Conservation (phyloP, 768 basidiomycete genomes). For the Leccinum aurantiacum region DNA sequence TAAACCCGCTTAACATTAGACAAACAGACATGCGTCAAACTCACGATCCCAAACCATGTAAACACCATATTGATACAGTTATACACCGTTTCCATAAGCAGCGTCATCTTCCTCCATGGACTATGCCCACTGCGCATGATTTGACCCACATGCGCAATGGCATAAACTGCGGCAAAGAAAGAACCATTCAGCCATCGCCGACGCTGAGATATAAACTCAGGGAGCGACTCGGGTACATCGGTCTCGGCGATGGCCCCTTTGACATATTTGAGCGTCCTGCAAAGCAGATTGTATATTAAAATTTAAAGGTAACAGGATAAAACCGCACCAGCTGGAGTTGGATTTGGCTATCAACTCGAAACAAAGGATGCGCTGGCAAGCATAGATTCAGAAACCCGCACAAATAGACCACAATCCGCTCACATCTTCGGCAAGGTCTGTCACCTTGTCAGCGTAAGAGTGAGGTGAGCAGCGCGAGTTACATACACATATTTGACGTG, state of each 20-base stretch:
- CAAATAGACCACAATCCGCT: slow-evolving; percentile 20
- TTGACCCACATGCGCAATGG: slow-evolving; percentile 68
- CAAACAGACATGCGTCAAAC: slow-evolving; percentile 27
- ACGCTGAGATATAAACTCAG: slow-evolving; percentile 92
- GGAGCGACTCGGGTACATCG: slow-evolving; percentile 88
- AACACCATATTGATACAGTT: slow-evolving; percentile 86
- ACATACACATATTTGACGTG: slow-evolving; percentile 93
- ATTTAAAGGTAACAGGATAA: background rate
- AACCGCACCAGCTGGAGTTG: slow-evolving; percentile 70
- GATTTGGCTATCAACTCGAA: slow-evolving; percentile 78
- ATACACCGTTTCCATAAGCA: slow-evolving; percentile 83
- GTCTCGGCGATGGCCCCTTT: slow-evolving; percentile 91
- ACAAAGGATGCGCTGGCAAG: slow-evolving; percentile 71
- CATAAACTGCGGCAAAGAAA: slow-evolving; percentile 93
- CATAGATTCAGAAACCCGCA: slow-evolving; percentile 2
- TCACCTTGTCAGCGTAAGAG: slow-evolving; percentile 11
- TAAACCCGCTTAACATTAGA: background rate
- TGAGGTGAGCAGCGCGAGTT: background rate
- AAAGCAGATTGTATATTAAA: slow-evolving; percentile 15
- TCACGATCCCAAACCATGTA: slow-evolving; percentile 90
- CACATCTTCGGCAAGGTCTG: slow-evolving; percentile 90
- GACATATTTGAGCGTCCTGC: slow-evolving; percentile 95
- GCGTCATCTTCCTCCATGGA: slow-evolving; percentile 61
- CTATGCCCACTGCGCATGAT: slow-evolving; percentile 57
- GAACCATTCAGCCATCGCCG: slow-evolving; percentile 90